Percentiles rank a stretch among this genome's conserved stretches.
Conservation (phyloP, 805 yeast genomes). For the Saturnispora silvae region DNA sequence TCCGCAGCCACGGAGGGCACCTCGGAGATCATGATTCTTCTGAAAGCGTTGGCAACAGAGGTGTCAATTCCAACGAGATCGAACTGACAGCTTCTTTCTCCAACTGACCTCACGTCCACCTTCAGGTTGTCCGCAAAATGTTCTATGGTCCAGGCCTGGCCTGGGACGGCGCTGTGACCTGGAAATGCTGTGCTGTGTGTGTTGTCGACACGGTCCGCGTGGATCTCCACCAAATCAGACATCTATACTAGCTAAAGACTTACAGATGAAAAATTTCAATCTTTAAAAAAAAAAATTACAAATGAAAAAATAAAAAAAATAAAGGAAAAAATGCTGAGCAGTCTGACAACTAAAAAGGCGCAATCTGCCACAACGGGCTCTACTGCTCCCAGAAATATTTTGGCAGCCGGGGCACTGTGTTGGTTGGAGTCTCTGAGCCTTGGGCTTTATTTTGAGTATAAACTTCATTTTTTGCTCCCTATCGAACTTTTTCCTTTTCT, state of each 20-base stretch:
- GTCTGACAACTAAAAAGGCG: too few species aligned
- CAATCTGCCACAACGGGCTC: too few species aligned
- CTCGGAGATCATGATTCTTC: slow-evolving; percentile 94
- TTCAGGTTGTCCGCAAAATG: slow-evolving; percentile 60
- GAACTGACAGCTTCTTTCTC: slow-evolving; percentile 69
- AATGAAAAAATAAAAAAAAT: background rate
- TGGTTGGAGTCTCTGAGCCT: too few species aligned
- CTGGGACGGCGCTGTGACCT: slow-evolving; percentile 54
- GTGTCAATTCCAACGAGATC: slow-evolving; percentile 84
- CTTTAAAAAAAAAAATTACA: background rate
- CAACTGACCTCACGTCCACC: slow-evolving; percentile 53
- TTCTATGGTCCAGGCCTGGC: slow-evolving; percentile 74
- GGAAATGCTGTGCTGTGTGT: slow-evolving; percentile 89
- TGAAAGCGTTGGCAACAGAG: slow-evolving; percentile 89
- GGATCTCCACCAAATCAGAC: slow-evolving; percentile 69
- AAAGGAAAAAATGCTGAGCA: too few species aligned
- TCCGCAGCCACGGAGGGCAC: slow-evolving; percentile 96
- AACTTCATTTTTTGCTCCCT: too few species aligned
- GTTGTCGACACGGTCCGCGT: slow-evolving; percentile 84
- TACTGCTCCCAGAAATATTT: too few species aligned
- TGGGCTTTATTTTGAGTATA: too few species aligned
- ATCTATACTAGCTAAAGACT: slow-evolving; percentile 11
- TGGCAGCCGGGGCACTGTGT: too few species aligned
- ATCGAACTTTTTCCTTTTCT: too few species aligned
- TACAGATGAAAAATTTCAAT: background rate